These are phyloP conservation scores for Solanum corneliomulleri DNA, from an alignment of 257 asterid species.

Conservation along the genomic window DNA sequence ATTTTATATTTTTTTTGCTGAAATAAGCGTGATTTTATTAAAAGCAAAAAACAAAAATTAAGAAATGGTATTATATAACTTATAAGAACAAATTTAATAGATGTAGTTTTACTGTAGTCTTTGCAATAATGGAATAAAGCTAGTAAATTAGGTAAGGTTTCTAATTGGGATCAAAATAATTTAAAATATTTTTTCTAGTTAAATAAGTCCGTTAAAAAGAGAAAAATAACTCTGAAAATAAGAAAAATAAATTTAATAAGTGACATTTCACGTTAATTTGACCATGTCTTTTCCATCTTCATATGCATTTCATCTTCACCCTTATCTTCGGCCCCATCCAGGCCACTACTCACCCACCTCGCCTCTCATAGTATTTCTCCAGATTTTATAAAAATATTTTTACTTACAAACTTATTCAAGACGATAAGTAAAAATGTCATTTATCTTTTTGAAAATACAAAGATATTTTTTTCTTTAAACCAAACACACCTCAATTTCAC, in stretches of 20 bases:
- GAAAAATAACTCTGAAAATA: background rate
- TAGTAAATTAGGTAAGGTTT: background rate
- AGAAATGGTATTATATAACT: no score
- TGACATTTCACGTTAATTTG: no score
- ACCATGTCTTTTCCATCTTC: no score
- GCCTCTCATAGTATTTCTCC: background rate
- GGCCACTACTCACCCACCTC: background rate
- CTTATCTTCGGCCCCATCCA: no score
- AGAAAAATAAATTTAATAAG: no score
- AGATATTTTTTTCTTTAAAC: background rate
- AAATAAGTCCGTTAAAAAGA: no score
- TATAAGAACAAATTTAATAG: background rate
- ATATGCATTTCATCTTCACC: no score
- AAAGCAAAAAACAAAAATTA: no score
- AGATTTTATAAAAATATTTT: no score
- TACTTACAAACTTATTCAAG: no score
- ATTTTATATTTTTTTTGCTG: background rate
- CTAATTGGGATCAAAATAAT: background rate
- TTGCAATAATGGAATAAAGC: background rate
- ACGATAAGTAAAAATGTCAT: background rate
- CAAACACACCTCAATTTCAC: background rate
- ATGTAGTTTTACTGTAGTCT: background rate
- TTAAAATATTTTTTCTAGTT: background rate
- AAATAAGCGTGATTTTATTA: background rate
- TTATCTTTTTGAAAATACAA: no score